Percentiles rank a stretch among this genome's conserved stretches.
Conservation (phyloP, 225 moss, liverwort and hornwort genomes). For the Antitrichia curtipendula region DNA sequence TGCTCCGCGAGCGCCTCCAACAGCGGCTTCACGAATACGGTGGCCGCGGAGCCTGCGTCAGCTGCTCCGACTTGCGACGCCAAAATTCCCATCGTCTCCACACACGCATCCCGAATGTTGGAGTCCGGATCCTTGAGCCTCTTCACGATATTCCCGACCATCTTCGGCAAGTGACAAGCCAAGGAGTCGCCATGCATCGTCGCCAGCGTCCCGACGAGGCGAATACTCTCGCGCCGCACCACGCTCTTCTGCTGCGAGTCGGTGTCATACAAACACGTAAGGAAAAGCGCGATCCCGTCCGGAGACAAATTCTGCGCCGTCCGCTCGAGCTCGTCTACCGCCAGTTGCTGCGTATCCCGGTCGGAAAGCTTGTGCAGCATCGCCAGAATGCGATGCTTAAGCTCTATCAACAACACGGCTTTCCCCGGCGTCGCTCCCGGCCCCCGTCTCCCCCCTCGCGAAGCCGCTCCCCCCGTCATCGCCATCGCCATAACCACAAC, state of each 20-base stretch:
- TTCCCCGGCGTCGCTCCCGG: conserved; percentile 16
- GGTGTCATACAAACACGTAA: conserved; percentile 84
- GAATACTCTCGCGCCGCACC: conserved; percentile 82
- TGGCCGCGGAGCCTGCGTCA: conserved; percentile 42
- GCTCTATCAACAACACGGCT: conserved; percentile 72
- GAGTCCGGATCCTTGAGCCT: conserved; percentile 94
- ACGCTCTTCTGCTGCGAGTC: conserved; percentile 98
- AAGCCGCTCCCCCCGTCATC: conserved; percentile 11
- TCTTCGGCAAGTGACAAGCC: conserved; percentile 68
- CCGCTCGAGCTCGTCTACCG: conserved; percentile 90
- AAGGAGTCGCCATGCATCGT: conserved; percentile 67
- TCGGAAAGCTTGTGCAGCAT: conserved; percentile 90
- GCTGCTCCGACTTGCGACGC: conserved; percentile 61
- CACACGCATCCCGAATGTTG: conserved; percentile 88
- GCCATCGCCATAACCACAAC: conserved; percentile 16
- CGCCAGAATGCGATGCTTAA: conserved; percentile 94
- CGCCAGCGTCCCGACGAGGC: conserved; percentile 74
- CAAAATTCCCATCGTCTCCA: conserved; percentile 71
- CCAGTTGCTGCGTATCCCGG: conserved; percentile 96
- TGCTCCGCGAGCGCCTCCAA: conserved; percentile 90
- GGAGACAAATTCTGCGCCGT: conserved; percentile 59
- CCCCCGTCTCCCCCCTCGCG: neutral
- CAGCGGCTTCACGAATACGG: conserved; percentile 81
- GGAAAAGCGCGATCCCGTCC: conserved; percentile 73
- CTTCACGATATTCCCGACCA: conserved; percentile 78